Evolutionary conservation across 2,329 filamentous ascomycete species (phyloP).

Genomic region (Phialocephala subalpina): DNA sequence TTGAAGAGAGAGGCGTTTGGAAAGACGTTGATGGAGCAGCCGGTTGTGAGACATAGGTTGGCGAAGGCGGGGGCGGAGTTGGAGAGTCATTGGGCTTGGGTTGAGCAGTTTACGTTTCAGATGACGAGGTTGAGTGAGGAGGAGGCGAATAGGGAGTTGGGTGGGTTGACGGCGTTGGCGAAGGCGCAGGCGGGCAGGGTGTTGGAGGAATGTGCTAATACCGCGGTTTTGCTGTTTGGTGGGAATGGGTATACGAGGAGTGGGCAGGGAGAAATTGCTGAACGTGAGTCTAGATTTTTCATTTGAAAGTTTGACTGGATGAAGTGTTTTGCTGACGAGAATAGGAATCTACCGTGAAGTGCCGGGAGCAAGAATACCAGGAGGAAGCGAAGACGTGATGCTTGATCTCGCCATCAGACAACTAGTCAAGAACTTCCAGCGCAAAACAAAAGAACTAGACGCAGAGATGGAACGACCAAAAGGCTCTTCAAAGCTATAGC

Average conservation of each 20-base stretch:
- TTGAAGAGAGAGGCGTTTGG: constrained; percentile 73
- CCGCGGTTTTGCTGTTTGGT: constrained; percentile 75
- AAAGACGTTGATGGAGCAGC: constrained; percentile 75
- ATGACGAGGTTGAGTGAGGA: constrained; percentile 67
- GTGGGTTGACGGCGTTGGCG: constrained; percentile 74
- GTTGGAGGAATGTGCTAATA: constrained; percentile 74
- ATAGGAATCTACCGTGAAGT: constrained; percentile 70
- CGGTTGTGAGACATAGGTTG: constrained; percentile 76
- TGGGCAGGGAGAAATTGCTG: constrained; percentile 75
- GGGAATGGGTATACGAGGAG: constrained; percentile 76
- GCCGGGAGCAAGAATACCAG: constrained; percentile 67
- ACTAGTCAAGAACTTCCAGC: constrained; percentile 73
- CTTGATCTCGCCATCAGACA: constrained; percentile 74
- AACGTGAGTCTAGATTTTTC: constrained; percentile 59
- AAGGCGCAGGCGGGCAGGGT: constrained; percentile 79
- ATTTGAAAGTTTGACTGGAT: not conserved
- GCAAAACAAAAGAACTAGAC: constrained; percentile 61
- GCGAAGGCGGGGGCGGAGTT: constrained; percentile 74
- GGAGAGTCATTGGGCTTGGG: constrained; percentile 76
- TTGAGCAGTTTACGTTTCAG: constrained; percentile 75
- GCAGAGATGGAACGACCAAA: constrained; percentile 28
- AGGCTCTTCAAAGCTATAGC: constrained; percentile 53
- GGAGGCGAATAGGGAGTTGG: constrained; percentile 69
- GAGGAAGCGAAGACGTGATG: constrained; percentile 77
- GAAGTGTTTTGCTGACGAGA: constrained; percentile 14